Conservation (phyloP, 2,329 filamentous ascomycete species). For the Beauveria caledonica region DNA sequence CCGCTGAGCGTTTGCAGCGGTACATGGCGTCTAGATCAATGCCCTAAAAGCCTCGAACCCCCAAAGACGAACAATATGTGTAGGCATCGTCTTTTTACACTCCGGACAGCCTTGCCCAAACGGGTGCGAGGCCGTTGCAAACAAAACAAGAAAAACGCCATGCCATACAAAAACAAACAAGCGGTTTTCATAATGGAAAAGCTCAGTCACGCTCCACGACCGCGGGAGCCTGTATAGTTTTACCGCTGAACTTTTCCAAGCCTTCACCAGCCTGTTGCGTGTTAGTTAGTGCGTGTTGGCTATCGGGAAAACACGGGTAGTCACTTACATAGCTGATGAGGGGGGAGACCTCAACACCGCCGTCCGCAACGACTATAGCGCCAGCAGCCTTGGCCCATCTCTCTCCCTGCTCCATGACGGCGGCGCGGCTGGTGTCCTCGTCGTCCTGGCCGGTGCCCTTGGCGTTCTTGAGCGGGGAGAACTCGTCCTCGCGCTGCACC, state of each 20-base stretch:
- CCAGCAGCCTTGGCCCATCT: conserved; percentile 79
- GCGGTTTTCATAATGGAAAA: not conserved
- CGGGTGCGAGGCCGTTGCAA: not conserved
- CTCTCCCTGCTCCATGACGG: conserved; percentile 84
- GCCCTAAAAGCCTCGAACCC: not conserved
- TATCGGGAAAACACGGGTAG: not conserved
- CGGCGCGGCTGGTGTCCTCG: conserved; percentile 81
- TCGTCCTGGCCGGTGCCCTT: conserved; percentile 84
- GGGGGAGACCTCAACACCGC: conserved; percentile 83
- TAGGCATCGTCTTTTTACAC: not conserved
- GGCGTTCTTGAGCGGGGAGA: conserved; percentile 92
- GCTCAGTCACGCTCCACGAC: conserved; percentile 38
- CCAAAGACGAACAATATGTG: not conserved
- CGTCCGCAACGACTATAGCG: conserved; percentile 58
- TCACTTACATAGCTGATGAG: conserved; percentile 87
- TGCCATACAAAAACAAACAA: conserved; percentile 1
- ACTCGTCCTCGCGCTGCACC: conserved; percentile 94
- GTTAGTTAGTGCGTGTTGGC: conserved; percentile 18
- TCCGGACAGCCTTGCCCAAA: not conserved
- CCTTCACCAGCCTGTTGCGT: conserved; percentile 50
- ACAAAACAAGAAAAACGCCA: conserved; percentile 4
- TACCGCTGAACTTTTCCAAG: conserved; percentile 46
- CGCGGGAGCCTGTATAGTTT: conserved; percentile 43
- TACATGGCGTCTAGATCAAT: not conserved
- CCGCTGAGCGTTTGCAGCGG: not conserved